phyloP scores from a whole-genome alignment of 331 rosid species.

The Stylosanthes scabra region DNA sequence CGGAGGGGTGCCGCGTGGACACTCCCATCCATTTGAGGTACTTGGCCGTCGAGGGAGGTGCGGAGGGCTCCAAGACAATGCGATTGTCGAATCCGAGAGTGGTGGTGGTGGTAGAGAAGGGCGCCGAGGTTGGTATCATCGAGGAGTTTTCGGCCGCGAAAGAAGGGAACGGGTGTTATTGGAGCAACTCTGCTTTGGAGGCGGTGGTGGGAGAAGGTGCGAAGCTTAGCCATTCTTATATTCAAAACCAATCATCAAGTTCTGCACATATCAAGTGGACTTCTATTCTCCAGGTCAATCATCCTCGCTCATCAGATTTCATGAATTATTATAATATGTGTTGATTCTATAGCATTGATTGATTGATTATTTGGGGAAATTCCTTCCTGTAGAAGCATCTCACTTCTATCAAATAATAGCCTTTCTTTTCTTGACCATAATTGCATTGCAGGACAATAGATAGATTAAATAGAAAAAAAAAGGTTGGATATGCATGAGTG shows the following conservation, averaged over 20 bases:
- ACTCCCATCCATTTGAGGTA: constrained; percentile 68
- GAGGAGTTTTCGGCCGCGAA: constrained; percentile 68
- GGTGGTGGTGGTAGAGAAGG: constrained; percentile 79
- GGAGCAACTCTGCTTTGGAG: constrained; percentile 86
- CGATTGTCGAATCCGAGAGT: constrained; percentile 88
- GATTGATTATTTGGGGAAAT: background rate
- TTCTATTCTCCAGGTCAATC: constrained; percentile 75
- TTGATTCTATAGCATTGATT: background rate
- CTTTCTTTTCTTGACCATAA: background rate
- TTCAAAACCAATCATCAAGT: constrained; percentile 75
- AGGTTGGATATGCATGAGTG: background rate
- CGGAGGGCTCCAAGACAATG: constrained; percentile 50
- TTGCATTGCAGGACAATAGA: background rate
- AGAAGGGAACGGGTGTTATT: constrained; percentile 56
- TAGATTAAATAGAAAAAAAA: background rate
- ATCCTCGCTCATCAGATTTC: background rate
- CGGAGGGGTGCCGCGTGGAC: constrained; percentile 67
- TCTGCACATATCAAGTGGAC: constrained; percentile 98
- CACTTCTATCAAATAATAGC: background rate
- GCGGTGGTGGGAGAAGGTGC: constrained; percentile 74
- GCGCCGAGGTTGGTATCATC: constrained; percentile 68
- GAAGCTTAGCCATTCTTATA: constrained; percentile 83
- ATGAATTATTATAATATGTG: background rate
- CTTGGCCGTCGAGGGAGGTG: constrained; percentile 48
- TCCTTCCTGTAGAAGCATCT: background rate